Percentiles rank a stretch among this genome's conserved stretches.
Conservation (phyloP, 2,329 filamentous ascomycete species). For the Colletotrichum theobromicola region DNA sequence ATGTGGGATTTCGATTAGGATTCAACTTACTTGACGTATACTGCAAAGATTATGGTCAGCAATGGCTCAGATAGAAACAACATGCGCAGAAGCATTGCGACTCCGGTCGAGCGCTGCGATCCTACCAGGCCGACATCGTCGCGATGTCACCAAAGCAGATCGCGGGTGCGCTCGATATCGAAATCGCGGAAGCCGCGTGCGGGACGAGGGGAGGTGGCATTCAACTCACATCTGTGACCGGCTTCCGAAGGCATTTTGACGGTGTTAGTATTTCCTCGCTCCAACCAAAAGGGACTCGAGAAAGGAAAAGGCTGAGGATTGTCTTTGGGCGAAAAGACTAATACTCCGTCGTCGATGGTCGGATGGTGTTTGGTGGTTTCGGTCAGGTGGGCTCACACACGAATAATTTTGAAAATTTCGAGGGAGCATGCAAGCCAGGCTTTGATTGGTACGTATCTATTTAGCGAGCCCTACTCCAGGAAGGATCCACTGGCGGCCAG, state of each 20-base stretch:
- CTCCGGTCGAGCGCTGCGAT: background rate
- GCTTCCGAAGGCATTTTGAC: conserved; percentile 88
- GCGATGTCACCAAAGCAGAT: background rate
- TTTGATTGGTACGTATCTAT: background rate
- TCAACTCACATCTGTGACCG: conserved; percentile 84
- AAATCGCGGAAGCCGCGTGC: background rate
- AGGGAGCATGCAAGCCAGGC: background rate
- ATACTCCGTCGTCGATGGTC: conserved; percentile 24
- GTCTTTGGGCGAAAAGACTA: conserved; percentile 39
- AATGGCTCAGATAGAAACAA: conserved; percentile 14
- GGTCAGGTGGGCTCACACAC: background rate
- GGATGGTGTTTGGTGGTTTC: conserved; percentile 2
- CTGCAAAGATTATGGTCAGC: conserved; percentile 53
- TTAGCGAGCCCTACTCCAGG: background rate
- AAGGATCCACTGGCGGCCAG: background rate
- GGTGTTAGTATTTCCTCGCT: conserved; percentile 50
- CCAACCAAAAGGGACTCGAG: conserved; percentile 46
- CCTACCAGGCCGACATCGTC: background rate
- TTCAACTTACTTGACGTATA: conserved; percentile 86
- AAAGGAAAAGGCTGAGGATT: conserved; percentile 44
- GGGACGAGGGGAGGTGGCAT: conserved; percentile 4
- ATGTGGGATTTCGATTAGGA: conserved; percentile 16
- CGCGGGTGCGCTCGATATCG: background rate
- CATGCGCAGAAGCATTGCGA: background rate
- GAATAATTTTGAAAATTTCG: background rate